Conservation (phyloP, 2,329 filamentous ascomycete genomes). For the Botrytis pseudocinerea region DNA sequence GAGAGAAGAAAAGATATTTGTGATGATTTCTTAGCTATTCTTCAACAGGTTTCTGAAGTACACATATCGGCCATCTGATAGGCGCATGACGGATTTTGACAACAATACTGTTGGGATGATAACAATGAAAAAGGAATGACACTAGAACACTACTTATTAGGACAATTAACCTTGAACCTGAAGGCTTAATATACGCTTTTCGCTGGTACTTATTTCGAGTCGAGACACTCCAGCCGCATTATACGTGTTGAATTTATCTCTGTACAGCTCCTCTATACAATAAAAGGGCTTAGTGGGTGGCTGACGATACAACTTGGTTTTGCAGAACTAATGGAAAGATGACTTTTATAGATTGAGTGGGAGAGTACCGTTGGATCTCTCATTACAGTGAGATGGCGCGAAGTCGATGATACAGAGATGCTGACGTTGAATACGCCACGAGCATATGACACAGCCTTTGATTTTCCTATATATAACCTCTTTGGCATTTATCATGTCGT, state of each 20-base stretch:
- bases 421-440: not conserved
- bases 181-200: fast-evolving
- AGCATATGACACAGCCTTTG: not conserved
- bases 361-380: not conserved
- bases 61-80: not conserved
- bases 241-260: not conserved
- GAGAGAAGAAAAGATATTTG: not conserved
- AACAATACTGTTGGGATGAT: not conserved
- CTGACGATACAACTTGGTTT: not conserved
- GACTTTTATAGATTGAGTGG: fast-evolving
- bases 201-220: not conserved
- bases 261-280: not conserved
- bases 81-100: fast-evolving
- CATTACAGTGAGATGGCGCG: not conserved
- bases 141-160: not conserved
- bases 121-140: not conserved
- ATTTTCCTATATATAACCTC: not conserved
- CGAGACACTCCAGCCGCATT: not conserved
- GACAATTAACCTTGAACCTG: not conserved
- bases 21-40: not conserved
- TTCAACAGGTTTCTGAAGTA: not conserved
- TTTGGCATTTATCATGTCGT: not conserved
- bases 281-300: too few species aligned
- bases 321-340: not conserved
- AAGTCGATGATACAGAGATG: not conserved